Evolutionary conservation across 1,284 basidiomycete genomes (phyloP).

Genomic region (Sphaerobolus stellatus): DNA sequence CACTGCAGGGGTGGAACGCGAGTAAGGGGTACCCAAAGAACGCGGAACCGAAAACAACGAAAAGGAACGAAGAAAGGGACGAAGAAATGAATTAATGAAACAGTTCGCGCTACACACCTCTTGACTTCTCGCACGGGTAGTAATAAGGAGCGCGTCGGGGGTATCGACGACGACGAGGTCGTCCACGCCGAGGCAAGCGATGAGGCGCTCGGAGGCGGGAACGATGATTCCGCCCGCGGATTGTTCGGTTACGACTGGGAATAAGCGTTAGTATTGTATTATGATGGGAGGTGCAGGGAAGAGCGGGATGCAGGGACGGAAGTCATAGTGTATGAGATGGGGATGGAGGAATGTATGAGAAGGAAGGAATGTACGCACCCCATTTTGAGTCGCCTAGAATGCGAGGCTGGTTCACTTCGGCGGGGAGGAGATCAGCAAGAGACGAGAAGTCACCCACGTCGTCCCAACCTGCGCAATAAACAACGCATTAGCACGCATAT

Average conservation of each 20-base stretch:
- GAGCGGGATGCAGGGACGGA: background rate
- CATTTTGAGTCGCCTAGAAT: conserved; percentile 68
- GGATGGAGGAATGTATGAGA: background rate
- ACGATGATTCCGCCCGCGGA: conserved; percentile 83
- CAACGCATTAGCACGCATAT: too few relatives aligned
- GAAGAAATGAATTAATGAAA: too few relatives aligned
- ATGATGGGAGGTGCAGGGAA: too few relatives aligned
- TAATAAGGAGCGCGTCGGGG: conserved; percentile 81
- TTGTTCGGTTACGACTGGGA: conserved; percentile 75
- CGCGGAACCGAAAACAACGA: too few relatives aligned
- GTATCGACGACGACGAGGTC: conserved; percentile 85
- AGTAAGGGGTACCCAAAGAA: too few relatives aligned
- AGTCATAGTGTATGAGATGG: background rate
- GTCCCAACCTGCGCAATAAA: conserved; percentile 89
- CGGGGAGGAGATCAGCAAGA: conserved; percentile 74
- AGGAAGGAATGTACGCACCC: conserved; percentile 54
- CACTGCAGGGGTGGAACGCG: background rate
- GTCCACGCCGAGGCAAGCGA: conserved; percentile 78
- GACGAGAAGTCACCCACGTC: conserved; percentile 87
- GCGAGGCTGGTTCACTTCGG: conserved; percentile 77
- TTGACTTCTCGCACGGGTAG: conserved; percentile 80
- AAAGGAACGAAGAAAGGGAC: too few relatives aligned
- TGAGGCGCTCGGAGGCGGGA: conserved; percentile 77
- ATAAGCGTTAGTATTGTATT: too few relatives aligned
- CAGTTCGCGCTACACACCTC: too few relatives aligned